Evolutionary conservation across 768 basidiomycete genomes (phyloP).

Genomic region (Lentinus brumalis): DNA sequence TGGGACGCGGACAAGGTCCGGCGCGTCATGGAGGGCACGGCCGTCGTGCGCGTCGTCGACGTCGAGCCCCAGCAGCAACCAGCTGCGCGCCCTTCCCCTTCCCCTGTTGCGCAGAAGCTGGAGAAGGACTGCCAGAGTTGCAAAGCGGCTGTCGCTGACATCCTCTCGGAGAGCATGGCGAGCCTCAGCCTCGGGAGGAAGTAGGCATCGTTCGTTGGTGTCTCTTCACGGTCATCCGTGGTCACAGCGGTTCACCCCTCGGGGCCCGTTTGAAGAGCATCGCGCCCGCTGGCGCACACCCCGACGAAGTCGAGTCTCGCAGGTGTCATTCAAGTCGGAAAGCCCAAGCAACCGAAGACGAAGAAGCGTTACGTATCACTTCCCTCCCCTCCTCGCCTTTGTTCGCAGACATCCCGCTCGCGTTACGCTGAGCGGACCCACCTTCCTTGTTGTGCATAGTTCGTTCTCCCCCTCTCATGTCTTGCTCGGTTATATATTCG

Average conservation of each 20-base stretch:
- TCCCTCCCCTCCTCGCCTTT: background rate
- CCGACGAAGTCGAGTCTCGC: background rate
- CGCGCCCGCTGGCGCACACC: background rate
- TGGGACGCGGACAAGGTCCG: conserved; percentile 79
- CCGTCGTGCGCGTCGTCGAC: conserved; percentile 79
- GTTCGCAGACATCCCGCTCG: background rate
- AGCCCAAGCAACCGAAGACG: background rate
- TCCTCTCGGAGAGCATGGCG: conserved; percentile 71
- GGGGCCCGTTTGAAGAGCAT: background rate
- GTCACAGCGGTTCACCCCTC: background rate
- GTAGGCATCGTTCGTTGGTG: background rate
- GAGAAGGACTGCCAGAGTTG: conserved; percentile 12
- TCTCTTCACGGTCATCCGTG: background rate
- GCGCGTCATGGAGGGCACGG: conserved; percentile 80
- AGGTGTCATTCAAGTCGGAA: background rate
- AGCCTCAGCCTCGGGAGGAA: conserved; percentile 63
- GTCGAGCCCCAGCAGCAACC: conserved; percentile 46
- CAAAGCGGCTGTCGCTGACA: conserved; percentile 33
- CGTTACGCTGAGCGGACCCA: conserved; percentile 1
- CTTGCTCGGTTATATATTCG: background rate
- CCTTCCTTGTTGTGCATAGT: conserved; percentile 12
- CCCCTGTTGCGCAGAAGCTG: background rate
- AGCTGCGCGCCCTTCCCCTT: background rate
- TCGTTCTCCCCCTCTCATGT: background rate
- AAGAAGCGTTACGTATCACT: background rate